These are phyloP conservation scores for Theobroma grandiflorum DNA, from an alignment of 441 rosid species.

Conservation along the genomic window DNA sequence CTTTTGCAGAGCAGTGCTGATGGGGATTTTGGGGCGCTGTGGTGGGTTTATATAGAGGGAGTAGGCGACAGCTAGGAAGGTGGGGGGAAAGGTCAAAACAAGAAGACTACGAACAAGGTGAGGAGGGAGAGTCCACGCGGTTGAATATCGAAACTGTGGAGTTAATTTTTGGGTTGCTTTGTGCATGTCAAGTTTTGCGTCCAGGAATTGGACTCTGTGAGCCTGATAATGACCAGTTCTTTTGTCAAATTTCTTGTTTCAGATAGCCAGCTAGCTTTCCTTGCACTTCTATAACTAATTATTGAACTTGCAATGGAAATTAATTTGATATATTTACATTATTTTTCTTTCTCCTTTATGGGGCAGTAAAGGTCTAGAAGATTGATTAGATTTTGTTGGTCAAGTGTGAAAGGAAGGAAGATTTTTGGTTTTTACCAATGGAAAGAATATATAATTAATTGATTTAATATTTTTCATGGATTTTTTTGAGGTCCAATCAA, in stretches of 20 bases:
- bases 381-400: too few species aligned
- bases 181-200: neutral
- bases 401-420: neutral
- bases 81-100: neutral
- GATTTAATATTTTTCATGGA: neutral
- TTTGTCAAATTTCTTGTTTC: neutral
- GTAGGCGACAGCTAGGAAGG: neutral
- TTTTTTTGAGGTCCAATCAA: neutral
- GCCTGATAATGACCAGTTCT: neutral
- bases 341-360: neutral
- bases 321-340: neutral
- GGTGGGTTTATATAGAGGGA: neutral
- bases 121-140: constrained; percentile 7
- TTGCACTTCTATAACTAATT: neutral
- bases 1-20: neutral
- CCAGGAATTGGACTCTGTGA: neutral
- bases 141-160: neutral
- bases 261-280: neutral
- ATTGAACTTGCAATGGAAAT: neutral
- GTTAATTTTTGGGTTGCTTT: neutral
- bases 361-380: neutral
- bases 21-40: constrained; percentile 2
- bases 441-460: neutral
- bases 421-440: neutral
- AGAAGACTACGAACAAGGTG: neutral